Evolutionary conservation across 2,329 filamentous ascomycete species (phyloP).

Genomic region (Fusarium albosuccineum): DNA sequence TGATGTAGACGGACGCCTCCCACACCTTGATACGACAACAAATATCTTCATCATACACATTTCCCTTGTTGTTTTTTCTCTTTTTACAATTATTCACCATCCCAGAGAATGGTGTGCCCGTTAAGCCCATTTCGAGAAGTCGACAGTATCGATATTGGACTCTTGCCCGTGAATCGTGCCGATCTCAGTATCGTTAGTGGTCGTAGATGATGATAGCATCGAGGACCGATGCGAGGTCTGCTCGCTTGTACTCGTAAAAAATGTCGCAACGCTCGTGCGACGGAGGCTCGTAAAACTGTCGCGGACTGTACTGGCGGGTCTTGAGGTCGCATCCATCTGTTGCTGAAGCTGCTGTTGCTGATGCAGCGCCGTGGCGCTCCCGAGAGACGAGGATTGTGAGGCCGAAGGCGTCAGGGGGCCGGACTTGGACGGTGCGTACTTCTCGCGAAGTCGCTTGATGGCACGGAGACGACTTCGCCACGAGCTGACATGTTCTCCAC

Average conservation of each 20-base stretch:
- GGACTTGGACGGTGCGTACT: constrained; percentile 64
- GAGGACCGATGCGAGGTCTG: constrained; percentile 70
- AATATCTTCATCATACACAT: constrained; percentile 34
- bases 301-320: constrained; percentile 64
- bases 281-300: constrained; percentile 73
- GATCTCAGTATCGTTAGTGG: constrained; percentile 68
- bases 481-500: constrained; percentile 86
- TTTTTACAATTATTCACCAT: neutral
- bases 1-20: constrained; percentile 49
- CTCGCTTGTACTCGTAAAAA: constrained; percentile 70
- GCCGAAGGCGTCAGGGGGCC: constrained; percentile 44
- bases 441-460: constrained; percentile 85
- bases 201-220: constrained; percentile 65
- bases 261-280: constrained; percentile 74
- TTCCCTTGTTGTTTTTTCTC: neutral
- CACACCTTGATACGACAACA: constrained; percentile 19
- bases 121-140: constrained; percentile 57
- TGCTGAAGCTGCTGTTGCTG: constrained; percentile 37
- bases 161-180: constrained; percentile 48
- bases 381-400: constrained; percentile 48
- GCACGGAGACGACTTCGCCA: constrained; percentile 90
- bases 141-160: constrained; percentile 53
- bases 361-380: constrained; percentile 42
- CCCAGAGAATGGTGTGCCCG: constrained; percentile 6
- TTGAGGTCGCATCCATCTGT: constrained; percentile 47